phyloP scores from a whole-genome alignment of 1,284 basidiomycete genomes.

The Bondarzewia mesenterica region DNA sequence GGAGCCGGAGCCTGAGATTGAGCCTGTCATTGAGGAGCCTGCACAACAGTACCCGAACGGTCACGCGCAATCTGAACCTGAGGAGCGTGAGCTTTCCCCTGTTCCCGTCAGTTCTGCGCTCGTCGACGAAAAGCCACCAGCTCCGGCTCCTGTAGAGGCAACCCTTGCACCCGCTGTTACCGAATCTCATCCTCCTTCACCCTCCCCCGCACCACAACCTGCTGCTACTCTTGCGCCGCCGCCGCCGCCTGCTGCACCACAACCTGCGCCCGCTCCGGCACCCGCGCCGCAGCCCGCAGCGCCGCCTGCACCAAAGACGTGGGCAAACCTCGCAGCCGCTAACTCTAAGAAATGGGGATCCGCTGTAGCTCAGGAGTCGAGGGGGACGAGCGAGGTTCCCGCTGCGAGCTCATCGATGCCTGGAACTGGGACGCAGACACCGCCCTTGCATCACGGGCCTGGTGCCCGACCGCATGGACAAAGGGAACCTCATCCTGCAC shows the following conservation, averaged over 20 bases:
- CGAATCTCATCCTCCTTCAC: slow-evolving; percentile 13
- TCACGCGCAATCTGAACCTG: too few species aligned
- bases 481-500: slow-evolving; percentile 33
- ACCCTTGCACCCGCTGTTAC: slow-evolving; percentile 24
- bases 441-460: background rate
- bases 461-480: slow-evolving; percentile 17
- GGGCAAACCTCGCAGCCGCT: slow-evolving; percentile 86
- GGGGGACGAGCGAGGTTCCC: slow-evolving; percentile 60
- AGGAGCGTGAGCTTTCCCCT: too few species aligned
- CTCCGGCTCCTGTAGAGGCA: background rate
- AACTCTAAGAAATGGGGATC: slow-evolving; percentile 75
- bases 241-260: slow-evolving; percentile 24
- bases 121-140: too few species aligned
- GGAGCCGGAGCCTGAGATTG: slow-evolving; percentile 90
- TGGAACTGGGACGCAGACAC: background rate
- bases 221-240: slow-evolving; percentile 23
- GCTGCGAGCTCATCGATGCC: slow-evolving; percentile 34
- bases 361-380: slow-evolving; percentile 64
- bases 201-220: slow-evolving; percentile 27
- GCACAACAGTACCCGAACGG: too few species aligned
- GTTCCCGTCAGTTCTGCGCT: too few species aligned
- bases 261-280: slow-evolving; percentile 24
- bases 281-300: slow-evolving; percentile 19
- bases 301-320: slow-evolving; percentile 59
- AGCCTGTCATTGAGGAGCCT: too few species aligned